Percentiles rank a stretch among this genome's conserved stretches.
These are phyloP conservation scores for Starmerella khaoyaiensis DNA, from an alignment of 805 yeast genomes.

Conservation along the genomic window DNA sequence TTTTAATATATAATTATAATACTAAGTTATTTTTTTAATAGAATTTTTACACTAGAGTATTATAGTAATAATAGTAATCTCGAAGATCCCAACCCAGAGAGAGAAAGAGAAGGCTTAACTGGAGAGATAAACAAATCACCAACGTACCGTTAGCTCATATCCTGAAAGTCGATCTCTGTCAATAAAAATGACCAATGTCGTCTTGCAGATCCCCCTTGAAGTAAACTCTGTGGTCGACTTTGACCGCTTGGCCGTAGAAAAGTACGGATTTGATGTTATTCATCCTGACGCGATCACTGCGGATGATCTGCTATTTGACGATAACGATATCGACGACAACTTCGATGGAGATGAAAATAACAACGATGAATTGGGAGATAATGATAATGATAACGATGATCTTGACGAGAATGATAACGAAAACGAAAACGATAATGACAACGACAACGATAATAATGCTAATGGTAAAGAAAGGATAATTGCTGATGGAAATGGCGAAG, in stretches of 20 bases:
- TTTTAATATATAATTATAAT: too few relatives aligned
- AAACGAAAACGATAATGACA: constrained; percentile 1
- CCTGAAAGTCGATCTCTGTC: constrained; percentile 1
- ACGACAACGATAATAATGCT: background rate
- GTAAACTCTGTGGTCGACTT: constrained; percentile 50
- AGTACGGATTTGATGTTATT: constrained; percentile 64
- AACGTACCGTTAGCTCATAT: constrained; percentile 1
- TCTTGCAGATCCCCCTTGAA: constrained; percentile 17
- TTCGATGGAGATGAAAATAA: constrained; percentile 31
- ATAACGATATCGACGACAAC: constrained; percentile 40
- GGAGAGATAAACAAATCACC: too few relatives aligned
- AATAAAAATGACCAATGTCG: too few relatives aligned
- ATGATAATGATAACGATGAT: constrained; percentile 13
- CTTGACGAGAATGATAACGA: constrained; percentile 4
- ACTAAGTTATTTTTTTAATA: too few relatives aligned
- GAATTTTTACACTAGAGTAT: too few relatives aligned
- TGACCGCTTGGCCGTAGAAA: constrained; percentile 58
- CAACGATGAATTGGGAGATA: constrained; percentile 15
- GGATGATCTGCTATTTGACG: constrained; percentile 39
- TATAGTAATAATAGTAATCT: too few relatives aligned
- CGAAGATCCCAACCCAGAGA: too few relatives aligned
- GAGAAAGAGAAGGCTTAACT: too few relatives aligned
- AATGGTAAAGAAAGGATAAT: too few relatives aligned
- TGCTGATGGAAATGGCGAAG: background rate
- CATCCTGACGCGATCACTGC: constrained; percentile 55